Percentiles rank a stretch among this genome's conserved stretches.
Evolutionary conservation across 1,284 basidiomycete species (phyloP).

Genomic region (Austroboletus niveus): DNA sequence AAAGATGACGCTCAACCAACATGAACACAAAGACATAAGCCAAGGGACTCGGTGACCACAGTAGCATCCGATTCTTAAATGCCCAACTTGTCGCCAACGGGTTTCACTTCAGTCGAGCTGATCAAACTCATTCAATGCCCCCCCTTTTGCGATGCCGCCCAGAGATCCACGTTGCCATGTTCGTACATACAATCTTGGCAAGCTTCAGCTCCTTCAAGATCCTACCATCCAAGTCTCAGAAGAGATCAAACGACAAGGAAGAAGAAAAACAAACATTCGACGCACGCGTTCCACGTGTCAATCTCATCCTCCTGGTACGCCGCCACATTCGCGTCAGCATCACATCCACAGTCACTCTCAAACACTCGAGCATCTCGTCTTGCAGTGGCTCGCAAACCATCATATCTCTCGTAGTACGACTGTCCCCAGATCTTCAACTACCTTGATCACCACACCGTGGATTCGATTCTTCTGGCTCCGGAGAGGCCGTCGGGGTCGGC

Average conservation of each 20-base stretch:
- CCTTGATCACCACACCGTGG: conserved; percentile 59
- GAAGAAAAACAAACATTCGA: conserved; percentile 8
- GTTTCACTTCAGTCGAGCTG: conserved; percentile 56
- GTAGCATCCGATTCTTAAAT: conserved; percentile 50
- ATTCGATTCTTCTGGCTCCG: conserved; percentile 41
- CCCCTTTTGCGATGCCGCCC: conserved; percentile 51
- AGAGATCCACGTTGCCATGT: conserved; percentile 64
- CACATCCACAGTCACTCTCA: conserved; percentile 35
- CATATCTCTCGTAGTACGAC: conserved; percentile 64
- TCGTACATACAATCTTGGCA: conserved; percentile 45
- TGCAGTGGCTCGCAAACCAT: conserved; percentile 58
- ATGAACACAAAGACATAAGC: background rate
- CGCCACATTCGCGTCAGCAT: background rate
- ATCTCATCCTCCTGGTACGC: conserved; percentile 67
- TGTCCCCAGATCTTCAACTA: conserved; percentile 71
- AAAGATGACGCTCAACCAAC: conserved; percentile 1
- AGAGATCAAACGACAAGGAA: background rate
- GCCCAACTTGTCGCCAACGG: conserved; percentile 50
- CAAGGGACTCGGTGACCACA: conserved; percentile 36
- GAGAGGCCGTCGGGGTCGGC: conserved; percentile 51
- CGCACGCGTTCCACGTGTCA: conserved; percentile 73
- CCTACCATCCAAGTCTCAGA: conserved; percentile 32
- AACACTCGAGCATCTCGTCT: conserved; percentile 70
- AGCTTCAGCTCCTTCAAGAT: conserved; percentile 56
- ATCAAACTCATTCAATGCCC: conserved; percentile 62